Percentiles rank a stretch among this genome's conserved stretches.
Evolutionary conservation across 108 stramenopile genomes (phyloP).

Genomic region (Fistulifera solaris): DNA sequence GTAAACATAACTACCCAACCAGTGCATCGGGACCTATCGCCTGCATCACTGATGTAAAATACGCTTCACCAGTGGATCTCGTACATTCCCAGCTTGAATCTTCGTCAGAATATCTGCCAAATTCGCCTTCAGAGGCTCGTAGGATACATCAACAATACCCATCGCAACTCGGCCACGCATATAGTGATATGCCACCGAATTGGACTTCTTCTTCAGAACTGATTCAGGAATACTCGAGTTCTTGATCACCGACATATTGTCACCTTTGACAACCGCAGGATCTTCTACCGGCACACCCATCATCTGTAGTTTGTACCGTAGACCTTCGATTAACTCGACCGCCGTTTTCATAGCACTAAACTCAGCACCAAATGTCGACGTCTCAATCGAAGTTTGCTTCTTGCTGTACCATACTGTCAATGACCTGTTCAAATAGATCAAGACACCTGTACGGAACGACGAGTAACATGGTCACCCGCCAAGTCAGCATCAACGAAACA

Average conservation of each 20-base stretch:
- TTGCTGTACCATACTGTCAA: constrained; percentile 39
- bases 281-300: constrained; percentile 37
- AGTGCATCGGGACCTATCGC: too few relatives aligned
- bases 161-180: constrained; percentile 27
- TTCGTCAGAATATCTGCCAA: constrained; percentile 38
- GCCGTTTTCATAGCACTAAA: constrained; percentile 30
- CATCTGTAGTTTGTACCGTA: constrained; percentile 54
- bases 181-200: constrained; percentile 37
- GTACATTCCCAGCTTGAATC: neutral
- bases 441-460: constrained; percentile 44
- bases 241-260: constrained; percentile 33
- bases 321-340: constrained; percentile 25
- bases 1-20: too few relatives aligned
- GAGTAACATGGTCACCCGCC: constrained; percentile 33
- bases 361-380: constrained; percentile 44
- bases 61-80: too few relatives aligned
- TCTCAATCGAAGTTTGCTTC: constrained; percentile 45
- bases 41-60: too few relatives aligned
- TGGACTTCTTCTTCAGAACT: constrained; percentile 34
- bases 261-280: constrained; percentile 20
- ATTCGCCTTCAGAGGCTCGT: constrained; percentile 21
- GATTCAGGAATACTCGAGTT: constrained; percentile 27
- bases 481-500: constrained; percentile 47
- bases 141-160: constrained; percentile 6
- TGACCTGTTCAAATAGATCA: constrained; percentile 46